Percentiles rank a stretch among this genome's conserved stretches.
Evolutionary conservation across 169 alveolate genomes (phyloP).

Genomic region (Plasmodium falciparum): DNA sequence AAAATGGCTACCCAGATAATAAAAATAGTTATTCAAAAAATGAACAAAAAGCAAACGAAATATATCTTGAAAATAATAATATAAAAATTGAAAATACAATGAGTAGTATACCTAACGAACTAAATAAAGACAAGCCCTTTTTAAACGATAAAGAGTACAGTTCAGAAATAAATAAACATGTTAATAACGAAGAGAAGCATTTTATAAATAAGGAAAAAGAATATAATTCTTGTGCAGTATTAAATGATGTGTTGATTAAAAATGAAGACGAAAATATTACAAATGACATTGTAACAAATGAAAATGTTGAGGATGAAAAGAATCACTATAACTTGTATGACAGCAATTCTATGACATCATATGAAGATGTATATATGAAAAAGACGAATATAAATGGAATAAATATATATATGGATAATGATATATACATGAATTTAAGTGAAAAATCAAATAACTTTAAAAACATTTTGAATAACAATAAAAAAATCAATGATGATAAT

Average conservation of each 20-base stretch:
- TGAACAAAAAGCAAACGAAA: too few relatives aligned
- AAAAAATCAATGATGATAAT: neutral
- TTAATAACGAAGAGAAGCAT: too few relatives aligned
- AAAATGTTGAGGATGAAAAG: neutral
- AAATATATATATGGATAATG: constrained; percentile 56
- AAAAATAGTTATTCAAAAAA: too few relatives aligned
- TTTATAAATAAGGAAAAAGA: too few relatives aligned
- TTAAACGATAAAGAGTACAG: too few relatives aligned
- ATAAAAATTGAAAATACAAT: too few relatives aligned
- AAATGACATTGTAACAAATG: neutral
- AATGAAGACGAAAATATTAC: neutral
- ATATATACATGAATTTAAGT: constrained; percentile 15
- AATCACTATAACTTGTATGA: neutral
- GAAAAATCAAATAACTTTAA: constrained; percentile 19
- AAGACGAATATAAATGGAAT: constrained; percentile 51
- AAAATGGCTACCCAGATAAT: too few relatives aligned
- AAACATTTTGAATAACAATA: neutral
- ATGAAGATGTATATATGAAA: neutral
- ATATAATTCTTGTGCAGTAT: neutral
- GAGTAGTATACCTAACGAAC: too few relatives aligned
- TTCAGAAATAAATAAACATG: too few relatives aligned
- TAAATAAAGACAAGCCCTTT: too few relatives aligned
- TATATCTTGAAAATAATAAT: too few relatives aligned
- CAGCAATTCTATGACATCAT: neutral
- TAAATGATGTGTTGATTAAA: neutral